Percentiles rank a stretch among this genome's conserved stretches.
These are phyloP conservation scores for Leccinum truebloodii DNA, from an alignment of 768 basidiomycete species.

Conservation along the genomic window DNA sequence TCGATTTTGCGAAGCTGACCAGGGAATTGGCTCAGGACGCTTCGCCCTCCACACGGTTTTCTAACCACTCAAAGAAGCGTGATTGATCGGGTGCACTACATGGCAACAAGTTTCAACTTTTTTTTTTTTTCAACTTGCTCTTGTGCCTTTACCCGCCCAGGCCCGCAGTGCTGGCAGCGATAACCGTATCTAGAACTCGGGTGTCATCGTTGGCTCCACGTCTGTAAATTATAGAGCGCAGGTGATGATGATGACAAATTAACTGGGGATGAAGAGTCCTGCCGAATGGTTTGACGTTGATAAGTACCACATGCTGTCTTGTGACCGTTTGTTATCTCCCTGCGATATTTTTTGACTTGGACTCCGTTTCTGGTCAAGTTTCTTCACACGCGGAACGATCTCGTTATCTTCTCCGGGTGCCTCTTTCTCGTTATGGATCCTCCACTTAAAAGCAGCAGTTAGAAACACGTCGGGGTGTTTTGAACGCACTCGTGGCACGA, in stretches of 20 bases:
- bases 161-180: background rate
- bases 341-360: background rate
- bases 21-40: too few relatives aligned
- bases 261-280: background rate
- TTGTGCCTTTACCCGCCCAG: background rate
- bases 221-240: background rate
- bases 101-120: too few relatives aligned
- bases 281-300: background rate
- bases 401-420: background rate
- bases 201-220: background rate
- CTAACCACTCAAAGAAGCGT: too few relatives aligned
- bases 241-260: background rate
- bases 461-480: background rate
- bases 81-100: too few relatives aligned
- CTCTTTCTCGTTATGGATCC: background rate
- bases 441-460: constrained; percentile 11
- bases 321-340: constrained; percentile 14
- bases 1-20: too few relatives aligned
- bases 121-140: background rate
- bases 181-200: background rate
- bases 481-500: background rate
- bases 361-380: background rate
- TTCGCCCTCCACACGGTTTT: too few relatives aligned
- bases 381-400: constrained; percentile 11
- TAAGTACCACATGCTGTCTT: background rate